Conservation (phyloP, 345 rosid species). For the Camelina sativa region DNA sequence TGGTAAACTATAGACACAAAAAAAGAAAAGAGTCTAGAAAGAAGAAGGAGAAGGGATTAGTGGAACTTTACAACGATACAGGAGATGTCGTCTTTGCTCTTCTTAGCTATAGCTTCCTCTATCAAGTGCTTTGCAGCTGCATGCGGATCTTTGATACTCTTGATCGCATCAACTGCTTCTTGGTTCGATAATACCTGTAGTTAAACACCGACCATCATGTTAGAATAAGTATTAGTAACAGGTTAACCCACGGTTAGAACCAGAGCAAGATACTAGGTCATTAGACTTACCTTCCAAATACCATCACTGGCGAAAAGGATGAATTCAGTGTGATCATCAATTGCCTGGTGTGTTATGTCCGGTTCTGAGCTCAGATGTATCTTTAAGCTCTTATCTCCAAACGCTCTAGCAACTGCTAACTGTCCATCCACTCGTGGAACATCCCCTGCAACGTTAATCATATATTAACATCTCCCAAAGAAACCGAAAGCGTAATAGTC, state of each 20-base stretch:
- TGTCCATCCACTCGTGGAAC: constrained; percentile 94
- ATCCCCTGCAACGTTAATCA: constrained; percentile 58
- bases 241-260: neutral
- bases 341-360: constrained; percentile 48
- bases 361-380: constrained; percentile 91
- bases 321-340: constrained; percentile 58
- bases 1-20: constrained; percentile 6
- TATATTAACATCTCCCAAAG: neutral
- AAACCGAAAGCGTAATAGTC: neutral
- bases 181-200: constrained; percentile 76
- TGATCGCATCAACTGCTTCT: constrained; percentile 70
- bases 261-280: neutral
- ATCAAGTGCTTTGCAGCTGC: constrained; percentile 72
- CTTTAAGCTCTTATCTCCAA: constrained; percentile 86
- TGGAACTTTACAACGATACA: constrained; percentile 85
- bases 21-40: neutral
- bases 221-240: constrained; percentile 8
- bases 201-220: constrained; percentile 19
- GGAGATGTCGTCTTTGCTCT: constrained; percentile 91
- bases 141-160: constrained; percentile 65
- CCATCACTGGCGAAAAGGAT: constrained; percentile 90
- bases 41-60: constrained; percentile 25
- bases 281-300: constrained; percentile 73
- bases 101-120: constrained; percentile 65
- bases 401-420: constrained; percentile 90